Base-by-base conservation (phyloP, 305 asterid species). In the Nicotiana rustica region DNA sequence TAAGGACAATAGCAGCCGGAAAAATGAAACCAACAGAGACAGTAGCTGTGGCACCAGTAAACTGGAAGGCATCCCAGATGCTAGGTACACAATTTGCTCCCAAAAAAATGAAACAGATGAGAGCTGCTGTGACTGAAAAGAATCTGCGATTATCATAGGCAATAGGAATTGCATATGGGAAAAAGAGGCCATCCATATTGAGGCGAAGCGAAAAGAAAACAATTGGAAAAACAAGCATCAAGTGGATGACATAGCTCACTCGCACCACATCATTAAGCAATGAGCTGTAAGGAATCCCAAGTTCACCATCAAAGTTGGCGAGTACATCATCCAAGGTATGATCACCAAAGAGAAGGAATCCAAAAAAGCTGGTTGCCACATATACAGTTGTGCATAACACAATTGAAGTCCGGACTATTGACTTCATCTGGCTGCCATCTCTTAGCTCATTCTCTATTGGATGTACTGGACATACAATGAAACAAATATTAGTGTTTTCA, bases 11-110 rank as follows among this genome's bases (percentile, higher is more conserved):
- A 81, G 94, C 94, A 76, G 97, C 97, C 1, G 98, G 97, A 84
- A 93, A 94, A 60, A 93, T 94, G 89, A 66, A 93, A 29, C 98
- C 98, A 67, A 93, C 97, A 0, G 97, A 60, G 56, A 94, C 97
- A 1, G 97, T 91, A 85, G 98, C 97, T 2, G 98, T 94, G 81
- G 98, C 97, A 38, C 98, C 98, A 25, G 97, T 94, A 86, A 94
- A 94, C 83, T 93, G 98, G 87, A 94, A 94, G 77, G 98, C 98
- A 73, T 91, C 97, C 98, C 98, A 94, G 84, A 93, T 93, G 85
- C 93, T 94, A 55, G 97, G 98, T 33, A 94, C 93, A 19, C 83
- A 91, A 87, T 93, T 94, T 82, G 97, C 98, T 82, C 95, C 98
- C 68, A 93, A 10, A 85, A 93, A 94, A 66, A 94, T 85, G 77